These are phyloP conservation scores for Litchi chinensis DNA, from an alignment of 345 rosid genomes.

Conservation along the genomic window DNA sequence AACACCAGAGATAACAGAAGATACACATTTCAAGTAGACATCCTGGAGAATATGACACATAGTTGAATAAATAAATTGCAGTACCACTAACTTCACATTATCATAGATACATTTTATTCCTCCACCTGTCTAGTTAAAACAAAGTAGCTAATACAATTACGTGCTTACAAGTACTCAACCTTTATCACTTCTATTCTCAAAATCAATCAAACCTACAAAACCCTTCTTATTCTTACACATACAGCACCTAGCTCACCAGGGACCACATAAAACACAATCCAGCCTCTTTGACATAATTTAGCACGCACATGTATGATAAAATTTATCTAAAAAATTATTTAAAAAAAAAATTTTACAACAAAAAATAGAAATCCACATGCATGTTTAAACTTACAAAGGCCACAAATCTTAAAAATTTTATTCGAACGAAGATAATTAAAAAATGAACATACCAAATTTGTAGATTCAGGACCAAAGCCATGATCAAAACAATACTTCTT, in stretches of 20 bases:
- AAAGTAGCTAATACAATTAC: not conserved
- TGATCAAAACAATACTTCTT: constrained; percentile 83
- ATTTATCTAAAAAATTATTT: not conserved
- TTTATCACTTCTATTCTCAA: not conserved
- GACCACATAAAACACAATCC: not conserved
- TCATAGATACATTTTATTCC: not conserved
- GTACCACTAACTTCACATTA: constrained; percentile 1
- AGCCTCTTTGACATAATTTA: not conserved
- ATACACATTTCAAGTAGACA: constrained; percentile 65
- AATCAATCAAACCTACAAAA: not conserved
- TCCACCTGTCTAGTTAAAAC: not conserved
- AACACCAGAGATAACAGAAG: constrained; percentile 75
- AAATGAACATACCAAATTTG: constrained; percentile 53
- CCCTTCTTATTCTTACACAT: not conserved
- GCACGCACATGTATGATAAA: not conserved
- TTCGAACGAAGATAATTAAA: not conserved
- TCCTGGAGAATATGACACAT: constrained; percentile 45
- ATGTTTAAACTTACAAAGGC: not conserved
- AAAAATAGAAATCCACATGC: not conserved
- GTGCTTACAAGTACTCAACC: not conserved
- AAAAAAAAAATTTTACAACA: no score
- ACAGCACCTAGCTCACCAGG: not conserved
- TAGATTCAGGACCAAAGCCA: constrained; percentile 68
- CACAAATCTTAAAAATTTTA: not conserved
- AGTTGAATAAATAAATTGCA: not conserved